Percentiles rank a stretch among this genome's conserved stretches.
phyloP scores from a whole-genome alignment of 192 early-diverging fungal genomes.

The Mortierella alpina region DNA sequence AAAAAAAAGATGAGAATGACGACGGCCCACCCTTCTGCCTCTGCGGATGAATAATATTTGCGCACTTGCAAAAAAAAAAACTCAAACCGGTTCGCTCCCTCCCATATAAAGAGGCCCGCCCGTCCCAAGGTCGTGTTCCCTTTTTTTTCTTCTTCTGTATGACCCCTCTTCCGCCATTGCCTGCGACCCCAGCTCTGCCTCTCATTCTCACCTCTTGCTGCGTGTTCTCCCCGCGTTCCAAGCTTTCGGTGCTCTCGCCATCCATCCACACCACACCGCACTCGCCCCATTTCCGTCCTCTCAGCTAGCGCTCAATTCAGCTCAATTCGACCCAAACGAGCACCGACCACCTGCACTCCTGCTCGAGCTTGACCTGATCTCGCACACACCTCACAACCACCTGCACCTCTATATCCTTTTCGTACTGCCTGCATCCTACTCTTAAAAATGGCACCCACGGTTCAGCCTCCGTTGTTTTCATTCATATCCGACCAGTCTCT shows the following conservation, averaged over 20 bases:
- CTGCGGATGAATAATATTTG: constrained; percentile 21
- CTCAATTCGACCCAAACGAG: constrained; percentile 2
- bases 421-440: background rate
- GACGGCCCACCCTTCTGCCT: background rate
- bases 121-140: background rate
- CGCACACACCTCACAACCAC: background rate
- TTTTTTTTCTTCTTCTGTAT: constrained; percentile 2
- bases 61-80: background rate
- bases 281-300: background rate
- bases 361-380: background rate
- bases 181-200: background rate
- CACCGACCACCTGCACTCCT: constrained; percentile 6
- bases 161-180: background rate
- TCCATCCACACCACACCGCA: background rate
- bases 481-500: constrained; percentile 64
- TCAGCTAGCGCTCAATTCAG: background rate
- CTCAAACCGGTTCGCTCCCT: background rate
- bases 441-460: constrained; percentile 43
- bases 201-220: background rate
- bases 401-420: background rate
- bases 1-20: no score
- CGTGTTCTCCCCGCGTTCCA: background rate
- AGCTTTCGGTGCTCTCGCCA: no score
- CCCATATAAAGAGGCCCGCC: constrained; percentile 16
- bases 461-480: constrained; percentile 50